Conservation (phyloP, 139 green algal species). For the Chlorella sorokiniana region DNA sequence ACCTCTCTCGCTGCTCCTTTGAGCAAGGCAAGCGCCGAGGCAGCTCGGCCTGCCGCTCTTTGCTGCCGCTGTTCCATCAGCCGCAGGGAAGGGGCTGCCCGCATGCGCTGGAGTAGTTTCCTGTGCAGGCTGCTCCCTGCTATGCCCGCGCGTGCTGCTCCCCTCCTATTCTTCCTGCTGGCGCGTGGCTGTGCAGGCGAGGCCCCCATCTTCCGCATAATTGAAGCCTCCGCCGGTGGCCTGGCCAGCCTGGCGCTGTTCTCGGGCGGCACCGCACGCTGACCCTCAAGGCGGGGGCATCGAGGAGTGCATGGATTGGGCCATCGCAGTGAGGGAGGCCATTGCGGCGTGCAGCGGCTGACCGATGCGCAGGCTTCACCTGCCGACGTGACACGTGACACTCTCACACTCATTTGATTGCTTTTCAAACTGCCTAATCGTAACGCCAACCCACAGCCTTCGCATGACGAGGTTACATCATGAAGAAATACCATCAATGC, state of each 20-base stretch:
- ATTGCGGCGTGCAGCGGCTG: conserved; percentile 5
- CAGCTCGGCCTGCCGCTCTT: background rate
- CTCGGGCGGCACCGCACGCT: conserved; percentile 28
- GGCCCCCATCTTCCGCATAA: conserved; percentile 66
- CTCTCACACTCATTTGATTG: too few relatives aligned
- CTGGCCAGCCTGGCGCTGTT: conserved; percentile 42
- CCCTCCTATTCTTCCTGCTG: background rate
- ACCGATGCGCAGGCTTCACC: background rate
- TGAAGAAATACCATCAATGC: too few relatives aligned
- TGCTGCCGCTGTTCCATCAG: background rate
- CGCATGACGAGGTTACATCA: too few relatives aligned
- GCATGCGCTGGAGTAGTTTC: too few relatives aligned
- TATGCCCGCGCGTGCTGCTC: too few relatives aligned
- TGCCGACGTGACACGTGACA: too few relatives aligned
- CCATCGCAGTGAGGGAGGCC: conserved; percentile 20
- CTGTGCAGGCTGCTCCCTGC: background rate
- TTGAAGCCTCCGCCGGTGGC: conserved; percentile 43
- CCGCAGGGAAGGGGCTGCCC: too few relatives aligned
- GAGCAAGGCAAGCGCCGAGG: conserved; percentile 32
- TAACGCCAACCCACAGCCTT: too few relatives aligned
- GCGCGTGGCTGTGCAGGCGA: conserved; percentile 38
- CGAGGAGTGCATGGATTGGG: conserved; percentile 44
- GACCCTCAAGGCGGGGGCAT: conserved; percentile 46
- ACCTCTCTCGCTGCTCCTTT: conserved; percentile 55
- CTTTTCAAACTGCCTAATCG: too few relatives aligned